These are phyloP conservation scores for Sonneratia alba DNA, from an alignment of 345 rosid species.

Conservation along the genomic window DNA sequence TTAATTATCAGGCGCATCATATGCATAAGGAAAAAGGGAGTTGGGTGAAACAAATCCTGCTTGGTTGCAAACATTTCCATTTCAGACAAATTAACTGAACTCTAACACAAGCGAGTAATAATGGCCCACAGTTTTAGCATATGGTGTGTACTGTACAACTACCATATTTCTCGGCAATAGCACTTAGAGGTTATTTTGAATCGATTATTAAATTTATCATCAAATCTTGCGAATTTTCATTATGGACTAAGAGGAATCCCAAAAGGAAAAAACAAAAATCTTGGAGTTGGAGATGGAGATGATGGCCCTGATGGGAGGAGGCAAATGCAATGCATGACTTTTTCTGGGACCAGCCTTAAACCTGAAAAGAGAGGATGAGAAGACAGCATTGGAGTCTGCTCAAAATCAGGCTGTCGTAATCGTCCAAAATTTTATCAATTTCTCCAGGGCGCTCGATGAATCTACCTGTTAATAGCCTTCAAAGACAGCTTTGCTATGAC, in stretches of 20 bases:
- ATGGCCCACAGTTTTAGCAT: no score
- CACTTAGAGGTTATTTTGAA: not conserved
- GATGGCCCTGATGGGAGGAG: not conserved
- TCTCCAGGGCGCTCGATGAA: constrained; percentile 31
- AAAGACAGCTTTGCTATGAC: not conserved
- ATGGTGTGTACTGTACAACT: no score
- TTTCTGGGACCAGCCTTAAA: not conserved
- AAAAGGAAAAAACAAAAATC: not conserved
- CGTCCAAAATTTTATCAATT: constrained; percentile 16
- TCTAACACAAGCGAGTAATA: no score
- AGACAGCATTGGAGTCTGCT: constrained; percentile 41
- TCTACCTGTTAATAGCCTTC: not conserved
- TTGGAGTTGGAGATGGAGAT: not conserved
- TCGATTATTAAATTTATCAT: not conserved
- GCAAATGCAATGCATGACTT: not conserved
- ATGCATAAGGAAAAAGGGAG: no score
- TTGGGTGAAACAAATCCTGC: no score
- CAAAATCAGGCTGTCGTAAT: constrained; percentile 26
- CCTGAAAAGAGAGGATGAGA: not conserved
- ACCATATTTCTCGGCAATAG: no score
- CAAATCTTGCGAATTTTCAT: not conserved
- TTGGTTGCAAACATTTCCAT: no score
- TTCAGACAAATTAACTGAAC: no score
- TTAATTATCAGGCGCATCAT: no score
- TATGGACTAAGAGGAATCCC: not conserved